A percentile compares a stretch with the other conserved stretches of the same genome.
phyloP scores from a whole-genome alignment of 2,329 filamentous ascomycete genomes.

The Myriosclerotinia curreyana region DNA sequence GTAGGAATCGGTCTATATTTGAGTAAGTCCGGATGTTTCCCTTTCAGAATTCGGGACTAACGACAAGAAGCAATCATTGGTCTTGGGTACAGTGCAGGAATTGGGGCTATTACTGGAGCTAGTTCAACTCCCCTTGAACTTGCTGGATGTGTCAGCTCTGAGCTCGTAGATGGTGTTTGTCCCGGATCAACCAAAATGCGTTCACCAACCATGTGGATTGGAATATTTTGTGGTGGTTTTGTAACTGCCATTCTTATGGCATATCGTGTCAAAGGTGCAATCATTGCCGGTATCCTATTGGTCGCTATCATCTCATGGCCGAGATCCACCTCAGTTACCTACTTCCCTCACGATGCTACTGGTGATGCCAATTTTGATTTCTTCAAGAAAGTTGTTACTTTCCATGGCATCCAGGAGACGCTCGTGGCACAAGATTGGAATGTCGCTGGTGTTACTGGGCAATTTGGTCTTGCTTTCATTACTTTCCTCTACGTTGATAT shows the following conservation, averaged over 20 bases:
- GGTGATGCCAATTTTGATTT: slow-evolving; percentile 75
- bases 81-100: slow-evolving; percentile 76
- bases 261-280: slow-evolving; percentile 82
- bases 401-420: slow-evolving; percentile 70
- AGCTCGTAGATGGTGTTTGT: slow-evolving; percentile 53
- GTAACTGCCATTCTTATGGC: slow-evolving; percentile 77
- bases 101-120: slow-evolving; percentile 72
- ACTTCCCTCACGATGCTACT: slow-evolving; percentile 69
- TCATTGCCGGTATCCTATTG: slow-evolving; percentile 77
- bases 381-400: slow-evolving; percentile 83
- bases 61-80: slow-evolving; percentile 57
- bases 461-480: slow-evolving; percentile 80
- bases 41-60: background rate
- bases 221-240: slow-evolving; percentile 81
- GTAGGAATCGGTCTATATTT: slow-evolving; percentile 80
- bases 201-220: slow-evolving; percentile 80
- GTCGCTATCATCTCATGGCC: slow-evolving; percentile 91
- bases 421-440: slow-evolving; percentile 75
- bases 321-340: slow-evolving; percentile 71
- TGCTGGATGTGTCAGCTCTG: slow-evolving; percentile 50
- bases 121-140: slow-evolving; percentile 66
- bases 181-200: slow-evolving; percentile 68
- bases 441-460: slow-evolving; percentile 62
- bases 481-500: slow-evolving; percentile 91
- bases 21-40: background rate